Evolutionary conservation across 1,284 basidiomycete genomes (phyloP).

Genomic region (Xanthoconium separans): DNA sequence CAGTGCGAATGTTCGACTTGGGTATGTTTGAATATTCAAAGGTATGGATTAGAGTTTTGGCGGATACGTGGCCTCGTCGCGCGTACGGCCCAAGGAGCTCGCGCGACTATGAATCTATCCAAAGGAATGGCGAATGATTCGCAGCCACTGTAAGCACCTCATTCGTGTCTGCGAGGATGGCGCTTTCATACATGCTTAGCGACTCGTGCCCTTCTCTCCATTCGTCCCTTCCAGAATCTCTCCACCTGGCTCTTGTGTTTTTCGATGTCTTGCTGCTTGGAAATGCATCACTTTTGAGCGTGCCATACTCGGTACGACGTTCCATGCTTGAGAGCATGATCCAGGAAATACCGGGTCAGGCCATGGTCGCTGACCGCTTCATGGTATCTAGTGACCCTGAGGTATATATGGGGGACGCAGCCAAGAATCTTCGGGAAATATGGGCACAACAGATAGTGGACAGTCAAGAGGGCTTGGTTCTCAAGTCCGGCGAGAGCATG

Average conservation of each 20-base stretch:
- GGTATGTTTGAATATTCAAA: constrained; percentile 2
- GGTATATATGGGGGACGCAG: constrained; percentile 9
- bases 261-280: constrained; percentile 79
- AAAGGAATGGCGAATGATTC: constrained; percentile 17
- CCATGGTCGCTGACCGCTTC: constrained; percentile 58
- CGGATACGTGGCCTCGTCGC: constrained; percentile 58
- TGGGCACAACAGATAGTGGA: constrained; percentile 54
- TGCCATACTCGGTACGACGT: constrained; percentile 60
- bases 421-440: constrained; percentile 38
- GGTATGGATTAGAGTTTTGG: constrained; percentile 60
- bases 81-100: constrained; percentile 54
- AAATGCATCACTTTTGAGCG: constrained; percentile 51
- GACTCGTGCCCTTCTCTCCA: constrained; percentile 47
- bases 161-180: not conserved
- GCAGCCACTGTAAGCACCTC: constrained; percentile 22
- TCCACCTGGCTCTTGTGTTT: constrained; percentile 78
- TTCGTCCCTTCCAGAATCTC: constrained; percentile 42
- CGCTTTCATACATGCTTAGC: constrained; percentile 15
- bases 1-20: constrained; percentile 10
- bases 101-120: constrained; percentile 27
- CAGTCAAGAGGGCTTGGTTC: constrained; percentile 66
- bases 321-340: constrained; percentile 59
- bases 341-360: constrained; percentile 50
- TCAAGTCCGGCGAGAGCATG: constrained; percentile 67
- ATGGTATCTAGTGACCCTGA: constrained; percentile 36